These are phyloP conservation scores for Veloporphyrellus conicus DNA, from an alignment of 1,284 basidiomycete species.

Conservation along the genomic window DNA sequence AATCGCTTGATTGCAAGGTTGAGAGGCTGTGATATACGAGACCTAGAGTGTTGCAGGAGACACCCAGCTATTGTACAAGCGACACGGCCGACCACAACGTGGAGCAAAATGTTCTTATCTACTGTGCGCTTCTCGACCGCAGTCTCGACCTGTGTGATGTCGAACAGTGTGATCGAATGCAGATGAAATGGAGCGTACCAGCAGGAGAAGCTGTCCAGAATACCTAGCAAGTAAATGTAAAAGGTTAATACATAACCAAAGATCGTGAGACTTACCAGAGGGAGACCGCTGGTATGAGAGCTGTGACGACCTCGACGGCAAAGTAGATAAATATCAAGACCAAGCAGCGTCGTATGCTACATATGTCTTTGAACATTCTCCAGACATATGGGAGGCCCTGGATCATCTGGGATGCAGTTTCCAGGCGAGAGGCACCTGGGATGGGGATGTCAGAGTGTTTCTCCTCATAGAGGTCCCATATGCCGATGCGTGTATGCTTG, in stretches of 20 bases:
- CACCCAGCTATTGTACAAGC: slow-evolving; percentile 47
- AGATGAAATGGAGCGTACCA: slow-evolving; percentile 38
- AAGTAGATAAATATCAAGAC: slow-evolving; percentile 47
- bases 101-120: slow-evolving; percentile 53
- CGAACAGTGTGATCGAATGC: neutral
- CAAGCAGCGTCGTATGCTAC: slow-evolving; percentile 49
- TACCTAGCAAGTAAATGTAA: slow-evolving; percentile 45
- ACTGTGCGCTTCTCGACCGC: slow-evolving; percentile 64
- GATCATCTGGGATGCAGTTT: slow-evolving; percentile 47
- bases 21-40: slow-evolving; percentile 45
- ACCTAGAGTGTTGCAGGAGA: slow-evolving; percentile 40
- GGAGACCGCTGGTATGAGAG: slow-evolving; percentile 60
- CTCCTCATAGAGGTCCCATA: slow-evolving; percentile 74
- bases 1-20: slow-evolving; percentile 56
- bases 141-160: slow-evolving; percentile 51
- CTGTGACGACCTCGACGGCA: slow-evolving; percentile 39
- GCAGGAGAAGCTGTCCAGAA: slow-evolving; percentile 61
- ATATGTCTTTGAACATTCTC: slow-evolving; percentile 64
- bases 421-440: slow-evolving; percentile 42
- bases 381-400: slow-evolving; percentile 58
- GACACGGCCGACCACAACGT: slow-evolving; percentile 52
- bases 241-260: neutral
- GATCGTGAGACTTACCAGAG: slow-evolving; percentile 47
- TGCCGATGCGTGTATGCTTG: slow-evolving; percentile 59
- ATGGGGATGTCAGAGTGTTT: slow-evolving; percentile 40